These are phyloP conservation scores for Steccherinum ochraceum DNA, from an alignment of 768 basidiomycete species.

Conservation along the genomic window DNA sequence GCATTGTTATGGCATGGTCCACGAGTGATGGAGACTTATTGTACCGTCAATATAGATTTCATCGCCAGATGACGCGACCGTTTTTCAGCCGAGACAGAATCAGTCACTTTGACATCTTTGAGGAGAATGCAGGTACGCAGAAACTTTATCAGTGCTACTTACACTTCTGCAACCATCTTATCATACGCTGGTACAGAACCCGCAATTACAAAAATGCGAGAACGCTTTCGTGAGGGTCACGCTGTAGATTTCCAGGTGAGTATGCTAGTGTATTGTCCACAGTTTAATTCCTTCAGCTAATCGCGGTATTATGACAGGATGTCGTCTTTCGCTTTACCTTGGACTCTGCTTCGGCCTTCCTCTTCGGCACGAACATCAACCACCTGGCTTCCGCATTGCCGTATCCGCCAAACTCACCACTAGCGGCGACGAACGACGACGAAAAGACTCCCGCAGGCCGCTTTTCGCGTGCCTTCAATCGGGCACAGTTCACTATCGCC, in stretches of 20 bases:
- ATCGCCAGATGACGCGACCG: slow-evolving; percentile 62
- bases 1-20: not conserved
- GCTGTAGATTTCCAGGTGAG: slow-evolving; percentile 26
- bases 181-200: slow-evolving; percentile 5
- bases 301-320: slow-evolving; percentile 38
- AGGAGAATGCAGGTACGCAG: slow-evolving; percentile 22
- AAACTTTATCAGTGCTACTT: slow-evolving; percentile 37
- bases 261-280: not conserved
- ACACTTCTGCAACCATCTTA: no score
- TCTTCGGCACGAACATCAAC: slow-evolving; percentile 61
- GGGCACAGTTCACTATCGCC: slow-evolving; percentile 29
- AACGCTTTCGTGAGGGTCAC: slow-evolving; percentile 19
- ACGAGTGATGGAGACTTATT: no score
- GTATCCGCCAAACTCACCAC: slow-evolving; percentile 33
- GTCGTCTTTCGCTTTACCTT: slow-evolving; percentile 61
- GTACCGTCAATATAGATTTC: slow-evolving; percentile 49
- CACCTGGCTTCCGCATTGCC: slow-evolving; percentile 55
- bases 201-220: slow-evolving; percentile 21
- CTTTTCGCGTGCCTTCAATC: slow-evolving; percentile 39
- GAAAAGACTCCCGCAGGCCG: slow-evolving; percentile 55
- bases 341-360: slow-evolving; percentile 67
- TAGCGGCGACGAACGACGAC: slow-evolving; percentile 49
- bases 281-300: no score
- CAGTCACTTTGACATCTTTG: slow-evolving; percentile 20
- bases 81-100: slow-evolving; percentile 43